Evolutionary conservation across 306 rosid species (phyloP).

Genomic region (Begonia loranthoides): DNA sequence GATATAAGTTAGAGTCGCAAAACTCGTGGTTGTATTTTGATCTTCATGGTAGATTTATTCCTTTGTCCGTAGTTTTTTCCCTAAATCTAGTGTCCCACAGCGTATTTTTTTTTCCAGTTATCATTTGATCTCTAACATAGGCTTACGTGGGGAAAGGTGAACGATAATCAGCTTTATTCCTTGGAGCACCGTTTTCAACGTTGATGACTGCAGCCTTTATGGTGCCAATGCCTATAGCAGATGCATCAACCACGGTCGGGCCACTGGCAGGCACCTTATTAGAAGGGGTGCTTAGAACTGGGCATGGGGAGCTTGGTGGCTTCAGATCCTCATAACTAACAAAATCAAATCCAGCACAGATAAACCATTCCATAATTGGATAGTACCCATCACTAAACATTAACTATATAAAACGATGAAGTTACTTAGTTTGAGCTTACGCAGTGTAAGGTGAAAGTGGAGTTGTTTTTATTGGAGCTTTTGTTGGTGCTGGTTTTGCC

Average conservation of each 20-base stretch:
- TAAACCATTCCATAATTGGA: slow-evolving; percentile 1
- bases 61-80: too few species aligned
- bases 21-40: too few species aligned
- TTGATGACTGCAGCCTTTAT: slow-evolving; percentile 3
- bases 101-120: too few species aligned
- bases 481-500: slow-evolving; percentile 20
- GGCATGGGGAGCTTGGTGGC: slow-evolving; percentile 52
- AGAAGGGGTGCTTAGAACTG: slow-evolving; percentile 30
- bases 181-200: slow-evolving; percentile 17
- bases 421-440: slow-evolving; percentile 16
- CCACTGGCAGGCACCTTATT: slow-evolving; percentile 14
- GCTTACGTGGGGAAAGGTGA: slow-evolving; percentile 41
- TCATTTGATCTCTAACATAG: too few species aligned
- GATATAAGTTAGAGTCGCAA: too few species aligned
- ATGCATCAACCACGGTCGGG: slow-evolving; percentile 13
- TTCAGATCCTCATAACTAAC: slow-evolving; percentile 45
- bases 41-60: too few species aligned
- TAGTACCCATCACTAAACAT: not conserved
- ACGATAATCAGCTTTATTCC: slow-evolving; percentile 10
- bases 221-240: slow-evolving; percentile 9
- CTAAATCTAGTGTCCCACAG: too few species aligned
- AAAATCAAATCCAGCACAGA: slow-evolving; percentile 1
- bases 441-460: slow-evolving; percentile 49
- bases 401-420: slow-evolving; percentile 1
- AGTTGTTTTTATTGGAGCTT: slow-evolving; percentile 3